Conservation (phyloP, 176 grass and related monocot genomes). For the Raddia distichophylla region DNA sequence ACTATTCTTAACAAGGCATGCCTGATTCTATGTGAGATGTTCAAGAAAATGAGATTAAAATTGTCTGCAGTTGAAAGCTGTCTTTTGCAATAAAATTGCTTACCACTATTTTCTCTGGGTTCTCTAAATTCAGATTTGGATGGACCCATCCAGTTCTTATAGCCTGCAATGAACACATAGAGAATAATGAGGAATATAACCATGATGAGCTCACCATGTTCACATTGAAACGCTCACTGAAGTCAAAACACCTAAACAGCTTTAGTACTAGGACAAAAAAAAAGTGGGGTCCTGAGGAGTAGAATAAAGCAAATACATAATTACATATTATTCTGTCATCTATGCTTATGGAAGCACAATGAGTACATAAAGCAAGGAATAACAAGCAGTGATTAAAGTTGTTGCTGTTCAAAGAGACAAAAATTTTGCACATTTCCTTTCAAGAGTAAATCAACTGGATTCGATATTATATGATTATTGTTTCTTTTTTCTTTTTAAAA, state of each 20-base stretch:
- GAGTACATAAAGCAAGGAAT: not conserved
- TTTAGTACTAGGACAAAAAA: too few relatives aligned
- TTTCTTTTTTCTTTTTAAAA: not conserved
- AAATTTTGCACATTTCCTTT: not conserved
- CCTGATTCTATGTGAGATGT: constrained; percentile 15
- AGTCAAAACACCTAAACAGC: not conserved
- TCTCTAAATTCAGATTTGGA: constrained; percentile 98
- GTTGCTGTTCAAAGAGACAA: not conserved
- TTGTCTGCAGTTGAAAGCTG: not conserved
- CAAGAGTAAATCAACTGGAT: not conserved
- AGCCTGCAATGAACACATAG: constrained; percentile 69
- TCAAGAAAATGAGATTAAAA: not conserved
- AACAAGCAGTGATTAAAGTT: not conserved
- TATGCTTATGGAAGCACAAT: not conserved
- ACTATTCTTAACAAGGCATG: not conserved
- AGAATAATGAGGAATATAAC: constrained; percentile 16
- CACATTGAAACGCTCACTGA: not conserved
- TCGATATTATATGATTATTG: not conserved
- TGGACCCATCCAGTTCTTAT: constrained; percentile 98
- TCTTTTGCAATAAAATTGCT: constrained; percentile 24
- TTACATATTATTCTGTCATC: not conserved
- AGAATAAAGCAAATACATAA: not conserved
- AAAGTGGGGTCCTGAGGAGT: not conserved
- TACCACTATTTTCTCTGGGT: constrained; percentile 90
- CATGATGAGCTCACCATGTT: constrained; percentile 3